phyloP scores from a whole-genome alignment of 169 alveolate species.

The Eimeria maxima region DNA sequence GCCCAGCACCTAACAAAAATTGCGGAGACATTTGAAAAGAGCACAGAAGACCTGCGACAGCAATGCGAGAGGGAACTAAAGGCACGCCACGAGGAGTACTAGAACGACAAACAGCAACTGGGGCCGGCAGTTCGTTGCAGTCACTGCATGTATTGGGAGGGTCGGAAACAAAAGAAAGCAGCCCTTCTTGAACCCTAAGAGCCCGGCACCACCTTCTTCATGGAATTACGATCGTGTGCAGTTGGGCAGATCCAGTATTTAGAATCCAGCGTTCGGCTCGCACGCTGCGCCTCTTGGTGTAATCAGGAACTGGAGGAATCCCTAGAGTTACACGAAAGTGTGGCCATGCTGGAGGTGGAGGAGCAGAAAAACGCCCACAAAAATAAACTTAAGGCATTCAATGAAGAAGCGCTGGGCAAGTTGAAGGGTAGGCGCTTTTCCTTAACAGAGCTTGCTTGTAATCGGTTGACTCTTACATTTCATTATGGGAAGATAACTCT shows the following conservation, averaged over 20 bases:
- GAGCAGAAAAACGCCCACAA: conserved; percentile 94
- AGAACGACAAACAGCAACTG: not conserved
- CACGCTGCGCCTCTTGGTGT: conserved; percentile 18
- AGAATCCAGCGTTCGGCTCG: not conserved
- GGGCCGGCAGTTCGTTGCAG: not conserved
- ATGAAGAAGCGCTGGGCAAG: conserved; percentile 57
- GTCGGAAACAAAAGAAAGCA: not conserved
- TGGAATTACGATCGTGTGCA: not conserved
- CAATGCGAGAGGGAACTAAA: conserved; percentile 71
- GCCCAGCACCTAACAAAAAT: conserved; percentile 78
- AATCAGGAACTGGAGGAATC: conserved; percentile 88
- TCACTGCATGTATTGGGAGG: not conserved
- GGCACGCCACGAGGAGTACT: not conserved
- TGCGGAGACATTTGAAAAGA: conserved; percentile 82
- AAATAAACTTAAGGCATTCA: conserved; percentile 88
- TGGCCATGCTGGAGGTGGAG: conserved; percentile 95
- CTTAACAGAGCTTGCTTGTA: not conserved
- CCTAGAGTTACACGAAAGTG: conserved; percentile 90
- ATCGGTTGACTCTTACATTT: not conserved
- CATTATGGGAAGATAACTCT: not conserved
- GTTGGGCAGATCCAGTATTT: not conserved
- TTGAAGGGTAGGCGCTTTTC: not conserved
- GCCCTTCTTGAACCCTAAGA: not conserved
- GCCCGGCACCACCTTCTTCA: not conserved
- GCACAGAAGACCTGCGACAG: conserved; percentile 85